phyloP scores from a whole-genome alignment of 1,139 yeast genomes.

The Saccharomyces hybrid region DNA sequence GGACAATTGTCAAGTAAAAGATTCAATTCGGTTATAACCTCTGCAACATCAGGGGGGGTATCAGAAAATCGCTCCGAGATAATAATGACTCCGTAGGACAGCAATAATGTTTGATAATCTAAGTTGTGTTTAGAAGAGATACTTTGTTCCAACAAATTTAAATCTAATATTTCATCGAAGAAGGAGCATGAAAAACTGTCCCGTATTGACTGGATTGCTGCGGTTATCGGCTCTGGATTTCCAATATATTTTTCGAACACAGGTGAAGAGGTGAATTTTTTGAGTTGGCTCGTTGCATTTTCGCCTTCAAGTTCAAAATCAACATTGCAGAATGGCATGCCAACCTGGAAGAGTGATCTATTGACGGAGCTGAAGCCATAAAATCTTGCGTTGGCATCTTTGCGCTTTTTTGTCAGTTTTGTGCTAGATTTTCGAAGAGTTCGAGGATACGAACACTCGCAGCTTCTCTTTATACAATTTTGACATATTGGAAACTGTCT shows the following conservation, averaged over 20 bases:
- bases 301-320: constrained; percentile 9
- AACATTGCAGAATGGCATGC: constrained; percentile 11
- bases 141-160: background rate
- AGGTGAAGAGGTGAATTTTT: background rate
- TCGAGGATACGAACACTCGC: constrained; percentile 7
- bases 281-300: constrained; percentile 2
- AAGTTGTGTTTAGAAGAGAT: background rate
- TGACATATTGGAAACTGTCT: constrained; percentile 8
- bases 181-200: background rate
- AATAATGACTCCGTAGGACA: background rate
- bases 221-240: background rate
- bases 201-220: background rate
- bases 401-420: constrained; percentile 7
- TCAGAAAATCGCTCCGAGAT: background rate
- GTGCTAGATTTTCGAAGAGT: constrained; percentile 10
- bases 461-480: constrained; percentile 7
- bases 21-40: background rate
- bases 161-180: background rate
- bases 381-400: constrained; percentile 7
- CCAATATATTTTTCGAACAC: background rate
- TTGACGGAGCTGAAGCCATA: constrained; percentile 11
- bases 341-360: constrained; percentile 10
- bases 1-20: constrained; percentile 1
- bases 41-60: background rate
- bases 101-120: background rate